These are phyloP conservation scores for Syncephalastrum contaminatum DNA, from an alignment of 371 early-diverging fungal genomes.

Conservation along the genomic window DNA sequence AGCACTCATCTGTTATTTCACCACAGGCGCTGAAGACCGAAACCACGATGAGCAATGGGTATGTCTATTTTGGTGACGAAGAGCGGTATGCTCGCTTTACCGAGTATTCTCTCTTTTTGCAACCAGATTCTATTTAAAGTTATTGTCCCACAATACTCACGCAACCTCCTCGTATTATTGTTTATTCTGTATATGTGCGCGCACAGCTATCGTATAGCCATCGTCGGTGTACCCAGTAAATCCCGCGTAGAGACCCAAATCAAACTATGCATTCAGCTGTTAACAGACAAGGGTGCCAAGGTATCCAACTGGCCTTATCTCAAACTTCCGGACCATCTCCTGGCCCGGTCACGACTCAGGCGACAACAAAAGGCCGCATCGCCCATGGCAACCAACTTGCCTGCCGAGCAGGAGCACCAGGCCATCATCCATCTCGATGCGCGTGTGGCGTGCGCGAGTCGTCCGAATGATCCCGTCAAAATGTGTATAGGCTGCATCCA, in stretches of 20 bases:
- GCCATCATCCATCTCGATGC: slow-evolving; percentile 70
- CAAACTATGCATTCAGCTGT: slow-evolving; percentile 74
- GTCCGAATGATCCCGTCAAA: slow-evolving; percentile 66
- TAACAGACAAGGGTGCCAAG: slow-evolving; percentile 60
- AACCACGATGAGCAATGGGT: too few species aligned
- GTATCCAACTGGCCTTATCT: slow-evolving; percentile 71
- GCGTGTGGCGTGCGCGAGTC: slow-evolving; percentile 77
- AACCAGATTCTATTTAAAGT: too few species aligned
- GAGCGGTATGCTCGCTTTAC: too few species aligned
- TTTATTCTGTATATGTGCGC: too few species aligned
- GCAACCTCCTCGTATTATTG: too few species aligned
- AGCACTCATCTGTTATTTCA: neutral
- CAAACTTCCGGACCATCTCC: slow-evolving; percentile 65
- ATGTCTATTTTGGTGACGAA: too few species aligned
- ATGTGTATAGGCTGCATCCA: slow-evolving; percentile 84
- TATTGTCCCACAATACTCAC: too few species aligned
- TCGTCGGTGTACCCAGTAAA: slow-evolving; percentile 74
- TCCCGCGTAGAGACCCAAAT: slow-evolving; percentile 88
- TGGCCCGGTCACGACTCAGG: slow-evolving; percentile 59
- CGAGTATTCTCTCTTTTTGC: too few species aligned
- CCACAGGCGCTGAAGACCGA: too few species aligned
- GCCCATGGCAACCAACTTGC: neutral
- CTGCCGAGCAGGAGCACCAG: neutral
- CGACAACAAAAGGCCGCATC: slow-evolving; percentile 9
- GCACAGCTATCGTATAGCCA: too few species aligned